A percentile compares a stretch with the other conserved stretches of the same genome.
phyloP scores from a whole-genome alignment of 805 yeast genomes.

The Lipomyces japonicus region DNA sequence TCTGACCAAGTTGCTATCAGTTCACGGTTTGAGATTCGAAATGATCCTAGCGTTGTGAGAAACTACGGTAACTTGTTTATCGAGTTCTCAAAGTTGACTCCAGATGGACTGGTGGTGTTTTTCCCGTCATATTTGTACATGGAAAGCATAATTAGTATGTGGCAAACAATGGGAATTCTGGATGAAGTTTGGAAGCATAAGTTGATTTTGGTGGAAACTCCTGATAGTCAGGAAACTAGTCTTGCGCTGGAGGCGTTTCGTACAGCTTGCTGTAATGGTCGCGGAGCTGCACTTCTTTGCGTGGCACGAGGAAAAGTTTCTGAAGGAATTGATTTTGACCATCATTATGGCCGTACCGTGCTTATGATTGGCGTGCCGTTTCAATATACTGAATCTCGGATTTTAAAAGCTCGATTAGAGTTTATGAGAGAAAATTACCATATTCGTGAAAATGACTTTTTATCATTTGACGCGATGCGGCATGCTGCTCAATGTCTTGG shows the following conservation, averaged over 20 bases:
- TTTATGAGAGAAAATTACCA: conserved; percentile 89
- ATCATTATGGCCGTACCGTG: conserved; percentile 96
- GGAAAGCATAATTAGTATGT: conserved; percentile 97
- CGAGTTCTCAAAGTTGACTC: conserved; percentile 91
- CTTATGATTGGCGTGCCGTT: conserved; percentile 98
- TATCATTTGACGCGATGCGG: conserved; percentile 98
- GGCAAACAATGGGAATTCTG: conserved; percentile 97
- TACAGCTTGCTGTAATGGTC: conserved; percentile 93
- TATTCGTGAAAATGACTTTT: conserved; percentile 87
- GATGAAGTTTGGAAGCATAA: conserved; percentile 99
- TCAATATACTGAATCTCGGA: conserved; percentile 96
- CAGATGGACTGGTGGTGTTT: conserved; percentile 97
- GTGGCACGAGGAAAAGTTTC: conserved; percentile 99
- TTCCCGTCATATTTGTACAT: conserved; percentile 95
- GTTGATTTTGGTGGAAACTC: conserved; percentile 91
- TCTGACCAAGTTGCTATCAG: conserved; percentile 97
- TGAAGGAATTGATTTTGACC: conserved; percentile 99
- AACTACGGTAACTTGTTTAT: conserved; percentile 90
- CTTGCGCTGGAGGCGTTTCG: conserved; percentile 92
- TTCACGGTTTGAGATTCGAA: conserved; percentile 92
- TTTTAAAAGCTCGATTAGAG: conserved; percentile 89
- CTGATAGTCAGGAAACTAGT: conserved; percentile 98
- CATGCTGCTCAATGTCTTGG: conserved; percentile 99
- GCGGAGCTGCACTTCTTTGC: conserved; percentile 93
- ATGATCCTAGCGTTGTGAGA: conserved; percentile 96